Conservation (phyloP, 2,329 filamentous ascomycete genomes). For the Colletotrichum limetticola region DNA sequence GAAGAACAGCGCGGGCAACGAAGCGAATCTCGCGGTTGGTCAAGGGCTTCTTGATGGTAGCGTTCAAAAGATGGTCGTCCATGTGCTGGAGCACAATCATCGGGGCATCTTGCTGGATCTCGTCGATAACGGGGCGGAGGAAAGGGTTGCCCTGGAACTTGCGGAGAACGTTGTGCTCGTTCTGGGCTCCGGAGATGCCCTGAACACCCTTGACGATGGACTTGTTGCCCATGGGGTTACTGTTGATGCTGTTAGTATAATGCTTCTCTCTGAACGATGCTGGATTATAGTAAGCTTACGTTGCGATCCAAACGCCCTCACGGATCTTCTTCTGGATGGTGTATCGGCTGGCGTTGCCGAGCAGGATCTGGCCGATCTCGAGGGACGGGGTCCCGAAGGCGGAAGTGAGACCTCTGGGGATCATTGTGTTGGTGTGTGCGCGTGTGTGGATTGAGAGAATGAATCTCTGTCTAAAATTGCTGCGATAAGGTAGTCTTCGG, state of each 20-base stretch:
- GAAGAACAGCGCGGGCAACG: slow-evolving; percentile 31
- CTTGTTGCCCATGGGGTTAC: slow-evolving; percentile 32
- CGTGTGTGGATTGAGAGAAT: background rate
- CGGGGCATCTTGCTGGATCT: slow-evolving; percentile 33
- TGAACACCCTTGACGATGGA: slow-evolving; percentile 33
- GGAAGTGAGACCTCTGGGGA: slow-evolving; percentile 29
- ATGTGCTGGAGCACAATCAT: slow-evolving; percentile 34
- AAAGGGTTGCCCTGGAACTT: slow-evolving; percentile 33
- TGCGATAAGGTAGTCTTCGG: background rate
- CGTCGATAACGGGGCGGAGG: slow-evolving; percentile 34
- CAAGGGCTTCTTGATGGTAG: slow-evolving; percentile 32
- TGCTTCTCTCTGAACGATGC: no score
- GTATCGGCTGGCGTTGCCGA: slow-evolving; percentile 32
- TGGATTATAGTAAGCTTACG: background rate
- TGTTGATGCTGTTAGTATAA: background rate
- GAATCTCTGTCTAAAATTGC: background rate
- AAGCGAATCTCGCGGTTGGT: slow-evolving; percentile 34
- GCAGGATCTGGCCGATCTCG: slow-evolving; percentile 32
- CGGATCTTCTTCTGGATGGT: slow-evolving; percentile 36
- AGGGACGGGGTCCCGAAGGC: slow-evolving; percentile 31
- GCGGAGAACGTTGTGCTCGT: slow-evolving; percentile 33
- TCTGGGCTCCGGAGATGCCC: slow-evolving; percentile 30
- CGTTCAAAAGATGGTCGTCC: slow-evolving; percentile 32
- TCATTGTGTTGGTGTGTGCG: slow-evolving; percentile 10
- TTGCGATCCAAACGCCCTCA: slow-evolving; percentile 33